phyloP scores from a whole-genome alignment of 2,329 filamentous ascomycete species.

The Fusarium sp. region DNA sequence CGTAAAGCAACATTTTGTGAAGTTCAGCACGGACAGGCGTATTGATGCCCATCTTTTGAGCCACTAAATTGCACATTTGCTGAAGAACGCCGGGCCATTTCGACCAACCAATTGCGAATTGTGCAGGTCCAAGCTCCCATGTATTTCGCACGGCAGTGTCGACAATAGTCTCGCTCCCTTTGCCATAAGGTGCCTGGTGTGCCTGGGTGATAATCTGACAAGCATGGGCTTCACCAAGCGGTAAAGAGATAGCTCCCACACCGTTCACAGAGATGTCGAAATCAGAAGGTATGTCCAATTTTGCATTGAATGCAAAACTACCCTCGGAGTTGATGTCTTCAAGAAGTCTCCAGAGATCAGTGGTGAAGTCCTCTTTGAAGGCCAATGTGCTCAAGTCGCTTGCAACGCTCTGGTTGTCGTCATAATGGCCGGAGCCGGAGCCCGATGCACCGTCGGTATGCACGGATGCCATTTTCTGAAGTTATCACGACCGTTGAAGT shows the following conservation, averaged over 20 bases:
- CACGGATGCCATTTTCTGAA: not conserved
- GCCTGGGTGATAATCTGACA: not conserved
- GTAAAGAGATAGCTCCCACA: too few relatives aligned
- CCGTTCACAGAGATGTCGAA: too few relatives aligned
- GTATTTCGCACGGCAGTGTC: conserved; percentile 57
- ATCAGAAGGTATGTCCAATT: too few relatives aligned
- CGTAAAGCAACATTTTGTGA: conserved; percentile 64
- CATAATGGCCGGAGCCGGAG: not conserved
- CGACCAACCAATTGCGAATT: conserved; percentile 55
- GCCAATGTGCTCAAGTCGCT: too few relatives aligned
- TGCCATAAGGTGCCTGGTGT: conserved; percentile 53
- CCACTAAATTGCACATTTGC: conserved; percentile 42
- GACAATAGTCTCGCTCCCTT: conserved; percentile 55
- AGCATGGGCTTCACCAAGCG: too few relatives aligned
- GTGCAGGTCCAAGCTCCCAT: conserved; percentile 56
- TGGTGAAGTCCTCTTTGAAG: too few relatives aligned
- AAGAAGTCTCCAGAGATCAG: too few relatives aligned
- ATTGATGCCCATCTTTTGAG: conserved; percentile 50
- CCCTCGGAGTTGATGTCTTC: too few relatives aligned
- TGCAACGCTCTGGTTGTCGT: too few relatives aligned
- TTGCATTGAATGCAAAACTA: too few relatives aligned
- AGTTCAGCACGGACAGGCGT: conserved; percentile 51
- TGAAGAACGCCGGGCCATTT: conserved; percentile 49
- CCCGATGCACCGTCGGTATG: not conserved
- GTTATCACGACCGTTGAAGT: not conserved